These are phyloP conservation scores for Fusarium transvaalense DNA, from an alignment of 2,329 filamentous ascomycete species.

Conservation along the genomic window DNA sequence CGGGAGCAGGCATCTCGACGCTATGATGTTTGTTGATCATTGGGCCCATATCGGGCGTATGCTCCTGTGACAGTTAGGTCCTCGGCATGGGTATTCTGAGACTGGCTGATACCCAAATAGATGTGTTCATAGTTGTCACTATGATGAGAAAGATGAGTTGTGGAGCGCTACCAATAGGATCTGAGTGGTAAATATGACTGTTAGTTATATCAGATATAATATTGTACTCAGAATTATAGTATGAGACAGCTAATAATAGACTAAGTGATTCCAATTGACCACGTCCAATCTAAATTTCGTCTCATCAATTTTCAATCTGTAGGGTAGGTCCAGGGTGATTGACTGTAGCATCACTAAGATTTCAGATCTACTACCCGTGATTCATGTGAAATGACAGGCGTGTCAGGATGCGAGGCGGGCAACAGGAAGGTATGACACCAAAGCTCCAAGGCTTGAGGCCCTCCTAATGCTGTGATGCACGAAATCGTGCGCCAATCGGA, in stretches of 20 bases:
- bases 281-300: neutral
- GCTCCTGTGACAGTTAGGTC: conserved; percentile 8
- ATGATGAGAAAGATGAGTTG: conserved; percentile 12
- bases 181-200: neutral
- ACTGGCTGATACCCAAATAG: conserved; percentile 1
- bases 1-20: conserved; percentile 18
- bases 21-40: conserved; percentile 4
- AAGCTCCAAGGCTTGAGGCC: conserved; percentile 31
- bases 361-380: neutral
- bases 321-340: conserved; percentile 13
- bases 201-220: neutral
- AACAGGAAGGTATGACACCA: conserved; percentile 5
- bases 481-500: conserved; percentile 39
- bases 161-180: conserved; percentile 12
- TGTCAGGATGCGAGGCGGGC: conserved; percentile 17
- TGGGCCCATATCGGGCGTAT: conserved; percentile 12
- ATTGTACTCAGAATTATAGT: neutral
- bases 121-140: neutral
- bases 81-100: conserved; percentile 2
- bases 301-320: neutral
- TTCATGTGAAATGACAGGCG: conserved; percentile 1
- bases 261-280: neutral
- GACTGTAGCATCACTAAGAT: neutral
- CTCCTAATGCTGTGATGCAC: conserved; percentile 36
- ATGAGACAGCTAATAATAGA: neutral